Evolutionary conservation across 495 filamentous ascomycete genomes (phyloP), one percentile per base, ranked within the genome.

Genomic region (Collariella sp.): DNA sequence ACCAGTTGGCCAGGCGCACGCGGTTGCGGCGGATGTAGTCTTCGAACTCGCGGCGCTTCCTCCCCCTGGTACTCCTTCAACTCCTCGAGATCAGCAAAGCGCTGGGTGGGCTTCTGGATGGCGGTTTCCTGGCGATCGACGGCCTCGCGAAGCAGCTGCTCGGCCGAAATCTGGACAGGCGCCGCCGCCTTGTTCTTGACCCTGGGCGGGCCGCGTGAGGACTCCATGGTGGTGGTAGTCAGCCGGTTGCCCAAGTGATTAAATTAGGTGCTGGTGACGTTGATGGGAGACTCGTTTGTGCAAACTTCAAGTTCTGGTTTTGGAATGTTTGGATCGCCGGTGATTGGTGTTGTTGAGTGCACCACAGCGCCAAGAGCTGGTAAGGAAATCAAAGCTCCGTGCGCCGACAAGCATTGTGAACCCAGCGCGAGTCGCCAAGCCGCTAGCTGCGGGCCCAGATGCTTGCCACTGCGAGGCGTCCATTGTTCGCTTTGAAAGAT

Each of bases 1-100:
- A 89, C 93, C 93, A 98, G 68, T 98, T 97, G 70, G 93, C 93
- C 79, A 96, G 90, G 59, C 96, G 95, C 63, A 97, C 78, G 61
- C 91, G 73, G 65, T 97, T 96, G 47, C 94, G 87, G 54, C 88
- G 85, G 46, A 96, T 88, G 87, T 96, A 97, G 77, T 95, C 87
- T 69, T 98, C 93, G 63, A 95, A 98, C 63, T 96, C 93, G 69
- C 89, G 94, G 59, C 93, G 76, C 72, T 96, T 96, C 49, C 93
- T 82, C 47, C 89, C n/a, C 91, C 63, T 97, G 93, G 72, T 87
- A 96, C 70, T 97, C 93, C 74, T 97, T 91, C 38, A 98, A 79
- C 76, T 98, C 93, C 76, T 98, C 93, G 63, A 98, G 81, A 64
- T 98, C 93, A 47, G 87, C 89, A 55, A 98, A 97, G 15, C 88